Conservation (phyloP, 495 filamentous ascomycete species). For the Xylaria flabelliformis region DNA sequence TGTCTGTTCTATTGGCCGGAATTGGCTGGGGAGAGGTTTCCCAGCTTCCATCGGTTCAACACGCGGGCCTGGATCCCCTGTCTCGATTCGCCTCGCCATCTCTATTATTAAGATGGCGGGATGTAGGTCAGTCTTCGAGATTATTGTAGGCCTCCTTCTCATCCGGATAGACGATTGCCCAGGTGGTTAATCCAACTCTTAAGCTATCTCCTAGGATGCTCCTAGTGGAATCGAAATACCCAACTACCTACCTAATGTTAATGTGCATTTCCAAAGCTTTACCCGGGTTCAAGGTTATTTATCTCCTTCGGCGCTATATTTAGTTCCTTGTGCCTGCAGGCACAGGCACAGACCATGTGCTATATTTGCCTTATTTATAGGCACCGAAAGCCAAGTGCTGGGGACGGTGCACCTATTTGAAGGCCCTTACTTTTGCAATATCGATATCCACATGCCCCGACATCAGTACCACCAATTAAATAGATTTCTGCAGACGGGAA, state of each 20-base stretch:
- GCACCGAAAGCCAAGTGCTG: too few relatives aligned
- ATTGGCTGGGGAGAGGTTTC: not conserved
- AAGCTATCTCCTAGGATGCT: too few relatives aligned
- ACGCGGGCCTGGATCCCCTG: not conserved
- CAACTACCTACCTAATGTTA: not conserved
- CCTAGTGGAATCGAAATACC: not conserved
- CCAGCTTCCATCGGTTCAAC: not conserved
- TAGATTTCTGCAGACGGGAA: not conserved
- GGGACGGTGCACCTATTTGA: too few relatives aligned
- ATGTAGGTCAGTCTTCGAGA: not conserved
- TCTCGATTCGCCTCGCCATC: not conserved
- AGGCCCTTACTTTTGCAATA: too few relatives aligned
- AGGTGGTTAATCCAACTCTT: too few relatives aligned
- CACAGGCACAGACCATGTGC: too few relatives aligned
- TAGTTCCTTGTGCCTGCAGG: not conserved
- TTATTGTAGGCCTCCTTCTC: not conserved
- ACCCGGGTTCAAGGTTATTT: not conserved
- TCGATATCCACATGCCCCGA: too few relatives aligned
- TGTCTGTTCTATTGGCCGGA: not conserved
- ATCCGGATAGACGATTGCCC: not conserved
- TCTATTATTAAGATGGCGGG: not conserved
- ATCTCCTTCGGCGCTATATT: not conserved
- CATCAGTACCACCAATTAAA: not conserved
- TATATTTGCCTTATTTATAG: not conserved
- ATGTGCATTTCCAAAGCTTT: not conserved